Conservation (phyloP, 139 green algal species). For the Parachlorella kessleri region DNA sequence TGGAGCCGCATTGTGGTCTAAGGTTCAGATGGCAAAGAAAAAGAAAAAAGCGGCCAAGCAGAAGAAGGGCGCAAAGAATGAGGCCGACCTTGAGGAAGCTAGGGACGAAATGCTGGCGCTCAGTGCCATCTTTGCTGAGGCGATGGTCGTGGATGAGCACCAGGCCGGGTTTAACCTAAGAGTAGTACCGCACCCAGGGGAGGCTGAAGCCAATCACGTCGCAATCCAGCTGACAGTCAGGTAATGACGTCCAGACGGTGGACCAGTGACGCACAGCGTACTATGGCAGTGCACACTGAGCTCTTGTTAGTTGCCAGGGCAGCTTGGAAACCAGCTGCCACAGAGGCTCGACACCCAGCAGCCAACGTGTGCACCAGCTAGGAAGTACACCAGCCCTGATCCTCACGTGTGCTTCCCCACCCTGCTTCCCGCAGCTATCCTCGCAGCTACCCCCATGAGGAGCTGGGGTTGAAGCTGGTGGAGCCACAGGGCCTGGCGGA, state of each 20-base stretch:
- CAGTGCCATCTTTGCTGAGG: constrained; percentile 59
- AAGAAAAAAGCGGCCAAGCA: constrained; percentile 42
- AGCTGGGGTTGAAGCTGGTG: constrained; percentile 26
- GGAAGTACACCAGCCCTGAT: too few species aligned
- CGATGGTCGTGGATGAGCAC: constrained; percentile 52
- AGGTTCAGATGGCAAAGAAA: constrained; percentile 46
- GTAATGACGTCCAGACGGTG: too few species aligned
- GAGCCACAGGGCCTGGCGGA: constrained; percentile 14
- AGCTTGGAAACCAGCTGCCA: too few species aligned
- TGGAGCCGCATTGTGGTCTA: too few species aligned
- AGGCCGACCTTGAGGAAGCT: constrained; percentile 27
- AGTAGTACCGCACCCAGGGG: constrained; percentile 64
- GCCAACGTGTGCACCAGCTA: too few species aligned
- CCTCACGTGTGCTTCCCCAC: too few species aligned
- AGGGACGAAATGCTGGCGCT: constrained; percentile 53
- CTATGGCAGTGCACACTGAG: too few species aligned
- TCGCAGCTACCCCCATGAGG: constrained; percentile 27
- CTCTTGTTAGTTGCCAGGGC: too few species aligned
- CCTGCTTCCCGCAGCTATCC: constrained; percentile 14
- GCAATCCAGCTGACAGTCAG: constrained; percentile 49
- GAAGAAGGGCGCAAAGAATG: not conserved
- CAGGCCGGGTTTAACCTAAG: constrained; percentile 54
- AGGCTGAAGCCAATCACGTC: constrained; percentile 56
- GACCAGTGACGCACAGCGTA: too few species aligned
- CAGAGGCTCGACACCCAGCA: too few species aligned